Evolutionary conservation across 2,329 filamentous ascomycete genomes (phyloP).

Genomic region (Aspergillus pseudoterreus): DNA sequence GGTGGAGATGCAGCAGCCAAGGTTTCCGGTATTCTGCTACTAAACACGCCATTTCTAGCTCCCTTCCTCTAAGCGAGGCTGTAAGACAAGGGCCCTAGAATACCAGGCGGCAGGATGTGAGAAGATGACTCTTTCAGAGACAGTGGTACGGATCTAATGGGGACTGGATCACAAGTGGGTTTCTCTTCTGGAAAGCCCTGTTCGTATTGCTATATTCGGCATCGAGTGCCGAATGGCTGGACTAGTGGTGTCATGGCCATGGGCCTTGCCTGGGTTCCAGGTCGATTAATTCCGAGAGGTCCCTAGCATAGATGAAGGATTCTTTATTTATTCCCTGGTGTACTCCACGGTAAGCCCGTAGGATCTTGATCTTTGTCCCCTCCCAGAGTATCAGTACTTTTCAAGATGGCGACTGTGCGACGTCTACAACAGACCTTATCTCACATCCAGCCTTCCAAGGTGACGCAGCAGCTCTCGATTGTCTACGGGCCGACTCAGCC

Average conservation of each 20-base stretch:
- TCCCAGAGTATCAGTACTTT: neutral
- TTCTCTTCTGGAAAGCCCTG: neutral
- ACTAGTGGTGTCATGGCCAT: neutral
- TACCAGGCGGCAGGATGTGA: neutral
- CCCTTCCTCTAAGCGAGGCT: neutral
- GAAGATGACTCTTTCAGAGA: neutral
- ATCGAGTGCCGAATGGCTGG: conserved; percentile 4
- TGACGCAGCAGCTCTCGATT: conserved; percentile 45
- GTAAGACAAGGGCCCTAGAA: neutral
- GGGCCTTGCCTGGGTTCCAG: neutral
- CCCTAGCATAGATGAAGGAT: neutral
- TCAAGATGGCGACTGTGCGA: conserved; percentile 25
- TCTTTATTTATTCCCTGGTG: conserved; percentile 2
- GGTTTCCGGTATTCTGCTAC: neutral
- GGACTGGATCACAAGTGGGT: neutral
- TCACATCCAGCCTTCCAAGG: conserved; percentile 21
- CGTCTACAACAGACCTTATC: conserved; percentile 29
- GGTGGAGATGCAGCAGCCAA: neutral
- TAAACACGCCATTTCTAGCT: neutral
- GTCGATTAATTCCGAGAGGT: conserved; percentile 5
- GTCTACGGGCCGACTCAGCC: conserved; percentile 67
- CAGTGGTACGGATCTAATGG: neutral
- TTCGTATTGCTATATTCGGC: conserved; percentile 1
- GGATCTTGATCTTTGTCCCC: neutral
- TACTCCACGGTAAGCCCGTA: neutral